Evolutionary conservation across 2,329 filamentous ascomycete genomes (phyloP).

Genomic region (Myriosclerotinia curreyana): DNA sequence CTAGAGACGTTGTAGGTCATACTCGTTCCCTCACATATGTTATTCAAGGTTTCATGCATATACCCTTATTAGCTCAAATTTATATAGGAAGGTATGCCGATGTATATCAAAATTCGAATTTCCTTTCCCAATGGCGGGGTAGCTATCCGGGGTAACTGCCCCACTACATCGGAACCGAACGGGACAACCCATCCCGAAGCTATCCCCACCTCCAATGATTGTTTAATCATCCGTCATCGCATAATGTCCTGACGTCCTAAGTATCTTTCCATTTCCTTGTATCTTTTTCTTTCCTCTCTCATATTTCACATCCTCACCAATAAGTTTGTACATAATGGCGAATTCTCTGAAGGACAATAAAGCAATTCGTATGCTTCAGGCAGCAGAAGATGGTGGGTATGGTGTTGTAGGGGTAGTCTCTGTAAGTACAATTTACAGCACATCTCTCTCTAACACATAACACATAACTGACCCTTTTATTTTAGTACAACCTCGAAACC

Average conservation of each 20-base stretch:
- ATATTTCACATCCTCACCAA: not conserved
- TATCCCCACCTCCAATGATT: not conserved
- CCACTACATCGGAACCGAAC: not conserved
- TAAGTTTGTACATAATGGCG: not conserved
- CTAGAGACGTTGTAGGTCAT: not conserved
- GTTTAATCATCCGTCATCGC: not conserved
- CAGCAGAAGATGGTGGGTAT: slow-evolving; percentile 53
- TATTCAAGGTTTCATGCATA: not conserved
- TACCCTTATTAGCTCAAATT: not conserved
- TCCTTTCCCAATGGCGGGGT: not conserved
- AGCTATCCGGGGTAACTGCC: not conserved
- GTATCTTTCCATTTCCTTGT: not conserved
- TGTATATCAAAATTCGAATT: not conserved
- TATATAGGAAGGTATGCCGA: not conserved
- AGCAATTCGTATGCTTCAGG: slow-evolving; percentile 30
- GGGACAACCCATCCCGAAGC: not conserved
- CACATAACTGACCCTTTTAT: not conserved
- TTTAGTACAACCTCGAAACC: slow-evolving; percentile 64
- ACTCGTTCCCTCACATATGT: not conserved
- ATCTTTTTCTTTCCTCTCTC: not conserved
- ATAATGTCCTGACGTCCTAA: not conserved
- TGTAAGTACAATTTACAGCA: slow-evolving; percentile 24
- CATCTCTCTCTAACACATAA: not conserved
- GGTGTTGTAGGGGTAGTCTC: slow-evolving; percentile 53
- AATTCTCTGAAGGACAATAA: slow-evolving; percentile 14